phyloP scores from a whole-genome alignment of 2,329 filamentous ascomycete genomes.

The Talaromyces sp. region DNA sequence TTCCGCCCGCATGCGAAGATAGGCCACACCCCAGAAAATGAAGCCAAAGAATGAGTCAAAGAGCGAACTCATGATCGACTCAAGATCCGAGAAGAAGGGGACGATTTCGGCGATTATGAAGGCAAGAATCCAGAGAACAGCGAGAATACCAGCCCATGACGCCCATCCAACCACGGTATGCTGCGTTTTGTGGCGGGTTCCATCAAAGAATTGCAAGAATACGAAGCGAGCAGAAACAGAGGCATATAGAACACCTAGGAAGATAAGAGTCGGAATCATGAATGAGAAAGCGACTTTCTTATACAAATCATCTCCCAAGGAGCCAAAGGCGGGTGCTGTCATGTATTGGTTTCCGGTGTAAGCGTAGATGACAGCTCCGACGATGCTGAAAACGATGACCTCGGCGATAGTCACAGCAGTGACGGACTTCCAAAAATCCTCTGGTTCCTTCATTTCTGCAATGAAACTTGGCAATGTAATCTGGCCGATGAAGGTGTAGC shows the following conservation, averaged over 20 bases:
- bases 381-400: slow-evolving; percentile 77
- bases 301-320: slow-evolving; percentile 67
- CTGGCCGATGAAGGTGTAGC: slow-evolving; percentile 93
- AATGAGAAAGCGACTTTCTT: slow-evolving; percentile 91
- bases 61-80: slow-evolving; percentile 61
- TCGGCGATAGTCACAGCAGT: slow-evolving; percentile 89
- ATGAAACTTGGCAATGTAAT: slow-evolving; percentile 94
- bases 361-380: slow-evolving; percentile 77
- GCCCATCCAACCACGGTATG: slow-evolving; percentile 81
- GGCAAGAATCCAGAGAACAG: slow-evolving; percentile 68
- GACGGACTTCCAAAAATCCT: slow-evolving; percentile 87
- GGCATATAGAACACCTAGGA: slow-evolving; percentile 85
- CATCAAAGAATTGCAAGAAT: slow-evolving; percentile 83
- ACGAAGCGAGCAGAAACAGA: slow-evolving; percentile 86
- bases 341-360: slow-evolving; percentile 89
- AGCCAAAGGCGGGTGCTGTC: slow-evolving; percentile 82
- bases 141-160: slow-evolving; percentile 71
- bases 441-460: slow-evolving; percentile 78
- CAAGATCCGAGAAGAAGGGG: slow-evolving; percentile 78
- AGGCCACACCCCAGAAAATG: slow-evolving; percentile 68
- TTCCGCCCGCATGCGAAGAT: slow-evolving; percentile 43
- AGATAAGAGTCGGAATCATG: slow-evolving; percentile 93
- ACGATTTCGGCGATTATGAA: slow-evolving; percentile 93
- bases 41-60: slow-evolving; percentile 82
- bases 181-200: slow-evolving; percentile 72